phyloP scores from a whole-genome alignment of 768 basidiomycete genomes.

The Naematelia encephala region DNA sequence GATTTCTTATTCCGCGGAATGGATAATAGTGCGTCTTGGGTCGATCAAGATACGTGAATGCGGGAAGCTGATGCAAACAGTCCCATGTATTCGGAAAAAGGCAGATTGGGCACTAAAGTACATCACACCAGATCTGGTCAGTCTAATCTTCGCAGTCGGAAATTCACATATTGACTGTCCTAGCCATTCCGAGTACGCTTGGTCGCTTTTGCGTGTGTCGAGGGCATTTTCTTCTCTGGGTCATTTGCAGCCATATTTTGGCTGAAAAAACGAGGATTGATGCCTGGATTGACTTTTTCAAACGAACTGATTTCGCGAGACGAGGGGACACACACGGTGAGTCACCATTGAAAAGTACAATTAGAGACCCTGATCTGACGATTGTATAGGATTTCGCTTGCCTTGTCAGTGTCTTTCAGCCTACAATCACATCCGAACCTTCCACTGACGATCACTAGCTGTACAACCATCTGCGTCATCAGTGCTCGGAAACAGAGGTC shows the following conservation, averaged over 20 bases:
- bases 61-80: constrained; percentile 21
- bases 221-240: constrained; percentile 52
- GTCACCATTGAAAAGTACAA: not conserved
- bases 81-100: constrained; percentile 50
- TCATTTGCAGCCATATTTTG: constrained; percentile 52
- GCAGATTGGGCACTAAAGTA: constrained; percentile 50
- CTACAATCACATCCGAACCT: constrained; percentile 2
- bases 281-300: constrained; percentile 49
- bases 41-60: not conserved
- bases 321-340: constrained; percentile 43
- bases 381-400: constrained; percentile 35
- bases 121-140: constrained; percentile 45
- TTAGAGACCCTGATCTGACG: constrained; percentile 2
- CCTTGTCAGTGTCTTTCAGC: constrained; percentile 13
- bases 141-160: not conserved
- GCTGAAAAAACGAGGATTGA: constrained; percentile 51
- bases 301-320: constrained; percentile 47
- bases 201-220: constrained; percentile 50
- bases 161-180: not conserved
- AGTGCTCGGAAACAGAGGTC: constrained; percentile 37
- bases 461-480: constrained; percentile 40
- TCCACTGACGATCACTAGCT: constrained; percentile 7
- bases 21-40: constrained; percentile 44
- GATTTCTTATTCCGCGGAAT: constrained; percentile 48
- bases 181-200: constrained; percentile 44